Evolutionary conservation across 2,329 filamentous ascomycete species (phyloP).

Genomic region (Juglanconis sp.): DNA sequence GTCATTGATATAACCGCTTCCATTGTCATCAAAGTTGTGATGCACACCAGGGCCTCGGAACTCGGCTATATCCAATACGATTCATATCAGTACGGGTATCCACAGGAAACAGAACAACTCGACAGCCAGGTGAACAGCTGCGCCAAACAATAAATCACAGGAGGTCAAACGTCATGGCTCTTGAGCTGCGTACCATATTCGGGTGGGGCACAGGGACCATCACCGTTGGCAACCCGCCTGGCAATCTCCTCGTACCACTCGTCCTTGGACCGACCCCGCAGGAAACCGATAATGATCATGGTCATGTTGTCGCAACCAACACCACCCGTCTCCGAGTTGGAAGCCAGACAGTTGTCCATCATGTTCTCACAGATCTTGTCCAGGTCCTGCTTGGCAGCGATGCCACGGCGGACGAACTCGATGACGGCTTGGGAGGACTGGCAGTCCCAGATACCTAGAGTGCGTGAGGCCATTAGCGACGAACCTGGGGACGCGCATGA

Average conservation of each 20-base stretch:
- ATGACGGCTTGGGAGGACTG: conserved; percentile 96
- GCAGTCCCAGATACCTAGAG: conserved; percentile 95
- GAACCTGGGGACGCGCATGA: background rate
- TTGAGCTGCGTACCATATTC: conserved; percentile 87
- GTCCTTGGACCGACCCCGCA: conserved; percentile 89
- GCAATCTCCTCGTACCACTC: conserved; percentile 98
- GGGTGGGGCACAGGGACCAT: conserved; percentile 95
- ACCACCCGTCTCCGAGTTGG: conserved; percentile 95
- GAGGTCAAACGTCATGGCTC: background rate
- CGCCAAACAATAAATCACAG: background rate
- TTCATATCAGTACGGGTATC: conserved; percentile 21
- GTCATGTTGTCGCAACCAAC: conserved; percentile 99
- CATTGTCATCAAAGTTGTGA: conserved; percentile 78
- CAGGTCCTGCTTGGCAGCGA: conserved; percentile 92
- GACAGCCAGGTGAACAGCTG: too few species aligned
- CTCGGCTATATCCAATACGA: conserved; percentile 59
- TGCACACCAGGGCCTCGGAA: conserved; percentile 80
- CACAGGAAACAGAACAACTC: background rate
- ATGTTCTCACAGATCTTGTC: conserved; percentile 98
- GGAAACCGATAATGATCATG: conserved; percentile 84
- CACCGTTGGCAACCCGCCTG: conserved; percentile 89
- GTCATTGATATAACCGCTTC: conserved; percentile 73
- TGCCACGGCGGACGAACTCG: conserved; percentile 94
- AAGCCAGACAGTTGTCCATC: conserved; percentile 99
- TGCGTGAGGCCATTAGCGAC: background rate